Evolutionary conservation across 108 stramenopile species (phyloP).

Genomic region (Asterionellopsis glacialis): DNA sequence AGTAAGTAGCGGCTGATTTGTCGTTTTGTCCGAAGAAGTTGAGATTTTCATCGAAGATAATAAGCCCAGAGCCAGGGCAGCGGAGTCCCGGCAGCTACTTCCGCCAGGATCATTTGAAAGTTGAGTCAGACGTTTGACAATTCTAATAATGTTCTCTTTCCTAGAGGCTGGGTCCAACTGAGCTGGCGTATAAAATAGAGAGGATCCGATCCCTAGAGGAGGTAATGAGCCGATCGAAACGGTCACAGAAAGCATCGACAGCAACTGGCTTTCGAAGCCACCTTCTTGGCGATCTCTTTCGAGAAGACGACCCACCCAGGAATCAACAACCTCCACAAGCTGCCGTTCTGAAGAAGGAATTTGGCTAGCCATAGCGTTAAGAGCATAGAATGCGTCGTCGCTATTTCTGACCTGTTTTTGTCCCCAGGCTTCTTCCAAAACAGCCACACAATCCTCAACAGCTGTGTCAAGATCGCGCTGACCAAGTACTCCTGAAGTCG

Average conservation of each 20-base stretch:
- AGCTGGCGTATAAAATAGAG: not conserved
- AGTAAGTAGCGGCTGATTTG: not conserved
- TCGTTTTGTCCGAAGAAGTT: not conserved
- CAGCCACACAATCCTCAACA: slow-evolving; percentile 15
- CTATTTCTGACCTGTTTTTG: not conserved
- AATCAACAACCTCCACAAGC: not conserved
- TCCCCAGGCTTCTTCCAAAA: slow-evolving; percentile 24
- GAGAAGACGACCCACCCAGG: slow-evolving; percentile 1
- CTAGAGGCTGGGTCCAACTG: not conserved
- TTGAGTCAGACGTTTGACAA: not conserved
- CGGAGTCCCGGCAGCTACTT: not conserved
- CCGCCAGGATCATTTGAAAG: not conserved
- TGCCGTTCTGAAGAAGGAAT: not conserved
- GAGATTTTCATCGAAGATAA: not conserved
- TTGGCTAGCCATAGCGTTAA: slow-evolving; percentile 12
- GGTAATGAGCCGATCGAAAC: slow-evolving; percentile 24
- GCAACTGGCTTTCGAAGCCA: too few species aligned
- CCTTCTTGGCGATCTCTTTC: too few species aligned
- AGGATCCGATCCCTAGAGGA: slow-evolving; percentile 15
- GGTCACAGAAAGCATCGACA: slow-evolving; percentile 6
- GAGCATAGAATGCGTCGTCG: slow-evolving; percentile 34
- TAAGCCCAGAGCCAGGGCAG: not conserved
- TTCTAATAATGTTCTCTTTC: too few species aligned
- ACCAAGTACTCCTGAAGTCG: slow-evolving; percentile 23
- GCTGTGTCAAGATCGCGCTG: slow-evolving; percentile 27